Conservation (phyloP, 768 basidiomycete genomes). For the Mycena haematopus region DNA sequence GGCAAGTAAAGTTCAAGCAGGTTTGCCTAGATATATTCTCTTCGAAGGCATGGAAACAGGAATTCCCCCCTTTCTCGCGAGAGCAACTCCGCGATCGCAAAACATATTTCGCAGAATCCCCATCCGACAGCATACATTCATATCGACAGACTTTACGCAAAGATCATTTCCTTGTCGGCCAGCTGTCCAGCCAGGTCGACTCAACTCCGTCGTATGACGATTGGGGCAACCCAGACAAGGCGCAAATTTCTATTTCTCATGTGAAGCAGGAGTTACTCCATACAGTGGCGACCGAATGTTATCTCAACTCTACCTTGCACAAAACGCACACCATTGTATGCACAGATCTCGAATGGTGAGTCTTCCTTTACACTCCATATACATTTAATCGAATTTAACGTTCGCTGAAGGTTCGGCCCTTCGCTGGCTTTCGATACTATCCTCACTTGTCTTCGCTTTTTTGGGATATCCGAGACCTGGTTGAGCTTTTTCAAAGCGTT, state of each 20-base stretch:
- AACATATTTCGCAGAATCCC: conserved; percentile 30
- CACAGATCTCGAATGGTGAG: conserved; percentile 47
- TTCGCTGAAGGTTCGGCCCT: conserved; percentile 29
- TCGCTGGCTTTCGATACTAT: conserved; percentile 37
- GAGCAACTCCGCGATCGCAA: conserved; percentile 30
- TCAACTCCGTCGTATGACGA: conserved; percentile 34
- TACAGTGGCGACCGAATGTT: conserved; percentile 47
- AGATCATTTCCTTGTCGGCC: conserved; percentile 43
- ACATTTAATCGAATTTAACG: background rate
- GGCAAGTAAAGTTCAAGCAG: conserved; percentile 47
- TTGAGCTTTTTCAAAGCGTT: background rate
- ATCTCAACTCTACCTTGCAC: conserved; percentile 42
- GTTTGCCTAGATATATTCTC: conserved; percentile 38
- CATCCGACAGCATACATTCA: conserved; percentile 33
- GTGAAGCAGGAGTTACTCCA: conserved; percentile 49
- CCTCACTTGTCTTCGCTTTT: background rate
- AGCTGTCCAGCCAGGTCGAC: conserved; percentile 28
- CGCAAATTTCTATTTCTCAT: conserved; percentile 29
- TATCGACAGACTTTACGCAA: conserved; percentile 35
- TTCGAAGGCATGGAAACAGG: conserved; percentile 45
- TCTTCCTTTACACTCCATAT: no score
- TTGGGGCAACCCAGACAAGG: conserved; percentile 33
- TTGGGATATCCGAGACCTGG: background rate
- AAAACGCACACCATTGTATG: conserved; percentile 44
- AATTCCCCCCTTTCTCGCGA: conserved; percentile 24